Base-by-base conservation (phyloP, 2,329 filamentous ascomycete genomes). In the Hypoxylon sp. region DNA sequence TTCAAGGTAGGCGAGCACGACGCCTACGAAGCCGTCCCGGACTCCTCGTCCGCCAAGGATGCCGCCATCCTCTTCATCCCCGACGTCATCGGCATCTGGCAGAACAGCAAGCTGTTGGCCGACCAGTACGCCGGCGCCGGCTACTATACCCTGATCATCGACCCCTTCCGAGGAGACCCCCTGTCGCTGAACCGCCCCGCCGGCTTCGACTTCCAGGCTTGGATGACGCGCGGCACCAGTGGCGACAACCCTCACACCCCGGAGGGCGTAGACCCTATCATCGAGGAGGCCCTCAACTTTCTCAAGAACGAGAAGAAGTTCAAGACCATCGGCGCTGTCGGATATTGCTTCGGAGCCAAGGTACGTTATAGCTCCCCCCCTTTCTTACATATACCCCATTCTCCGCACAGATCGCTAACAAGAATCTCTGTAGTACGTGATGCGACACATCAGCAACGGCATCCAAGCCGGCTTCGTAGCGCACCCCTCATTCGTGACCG, bases 271-370 rank as follows among this genome's bases (percentile, higher is more conserved):
- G 78, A 81, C 50, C 69, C 72, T 12, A 75, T 84, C 55, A 72
- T 83, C 43, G 69, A 73, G 41, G 67, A 69, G 32, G 75, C 75
- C 37, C 78, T 88, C 64, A 80, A 82, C 67, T 77, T 82, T 46
- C 67, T 91, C 43, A 79, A 79, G 52, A 75, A 77, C 42, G 75
- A 82, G 41, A 73, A 77, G 45, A 79, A 80, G 1, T 69, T 80
- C 34, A 82, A 80, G 67, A 82, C 79, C 57, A 71, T 91, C 25
- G 88, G 82, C 1, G 80, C 77, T 9, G 81, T 85, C 0, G 88
- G 88, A 0, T 91, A 91, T 71, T 91, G 89, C 72, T 89, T 91
- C 60, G 88, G 89, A 26, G 88, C 79, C 46, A 89, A 89, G 77
- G 82, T 83, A 51, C 21, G 30, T 47, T 40, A 12, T n/a, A n/a